These are phyloP conservation scores for Lodderomyces parapsilosis DNA, from an alignment of 1,139 yeast species.

Conservation along the genomic window DNA sequence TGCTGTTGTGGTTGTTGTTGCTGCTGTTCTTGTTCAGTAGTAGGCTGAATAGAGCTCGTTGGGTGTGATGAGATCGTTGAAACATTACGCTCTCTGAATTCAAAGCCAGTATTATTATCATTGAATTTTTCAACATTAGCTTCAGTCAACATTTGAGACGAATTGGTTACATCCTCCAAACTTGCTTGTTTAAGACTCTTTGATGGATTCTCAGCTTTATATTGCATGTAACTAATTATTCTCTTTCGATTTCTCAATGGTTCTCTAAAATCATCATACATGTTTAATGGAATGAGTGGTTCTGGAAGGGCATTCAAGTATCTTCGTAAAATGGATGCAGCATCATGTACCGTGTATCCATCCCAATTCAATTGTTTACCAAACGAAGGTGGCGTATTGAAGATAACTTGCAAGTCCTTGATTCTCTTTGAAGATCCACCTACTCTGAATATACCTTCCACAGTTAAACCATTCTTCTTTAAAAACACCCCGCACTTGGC, in stretches of 20 bases:
- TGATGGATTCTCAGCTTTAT: conserved; percentile 46
- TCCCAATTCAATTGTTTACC: conserved; percentile 91
- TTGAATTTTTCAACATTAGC: conserved; percentile 30
- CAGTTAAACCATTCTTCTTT: conserved; percentile 70
- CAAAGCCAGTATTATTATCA: background rate
- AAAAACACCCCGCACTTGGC: conserved; percentile 91
- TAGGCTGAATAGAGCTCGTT: background rate
- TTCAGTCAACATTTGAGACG: conserved; percentile 30
- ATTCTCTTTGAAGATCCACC: conserved; percentile 91
- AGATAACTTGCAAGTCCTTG: conserved; percentile 78
- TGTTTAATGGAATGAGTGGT: conserved; percentile 79
- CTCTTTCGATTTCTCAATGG: conserved; percentile 66
- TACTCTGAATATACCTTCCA: conserved; percentile 91
- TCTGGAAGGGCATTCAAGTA: conserved; percentile 87
- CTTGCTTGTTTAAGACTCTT: conserved; percentile 19
- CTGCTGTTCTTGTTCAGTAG: conserved; percentile 4
- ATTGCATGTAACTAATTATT: conserved; percentile 61
- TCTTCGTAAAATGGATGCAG: conserved; percentile 85
- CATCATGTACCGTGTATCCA: conserved; percentile 96
- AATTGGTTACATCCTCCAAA: conserved; percentile 15
- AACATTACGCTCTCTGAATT: conserved; percentile 6
- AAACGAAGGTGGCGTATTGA: conserved; percentile 84
- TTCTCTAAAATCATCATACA: conserved; percentile 77
- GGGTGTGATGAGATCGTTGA: background rate
- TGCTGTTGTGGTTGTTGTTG: no score